Evolutionary conservation across 495 filamentous ascomycete genomes (phyloP).

Genomic region (Aspergillus wentii): DNA sequence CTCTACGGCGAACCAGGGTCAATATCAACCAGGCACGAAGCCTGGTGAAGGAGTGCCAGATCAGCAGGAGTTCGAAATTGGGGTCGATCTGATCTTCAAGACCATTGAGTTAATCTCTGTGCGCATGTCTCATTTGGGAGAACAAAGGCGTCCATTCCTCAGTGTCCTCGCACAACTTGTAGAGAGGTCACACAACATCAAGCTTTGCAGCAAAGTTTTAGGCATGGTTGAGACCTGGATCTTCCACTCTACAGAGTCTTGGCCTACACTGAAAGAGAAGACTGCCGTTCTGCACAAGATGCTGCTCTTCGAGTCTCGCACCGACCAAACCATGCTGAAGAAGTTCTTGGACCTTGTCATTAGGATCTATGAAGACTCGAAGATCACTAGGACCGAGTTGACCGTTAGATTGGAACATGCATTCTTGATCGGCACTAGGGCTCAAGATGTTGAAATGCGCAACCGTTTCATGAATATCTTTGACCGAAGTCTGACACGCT

Average conservation of each 20-base stretch:
- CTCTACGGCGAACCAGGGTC: conserved; percentile 46
- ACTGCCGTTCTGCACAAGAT: conserved; percentile 96
- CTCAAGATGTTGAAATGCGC: conserved; percentile 93
- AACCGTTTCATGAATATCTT: conserved; percentile 95
- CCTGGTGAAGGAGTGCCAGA: conserved; percentile 58
- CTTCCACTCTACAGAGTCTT: conserved; percentile 86
- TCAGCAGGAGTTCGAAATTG: conserved; percentile 74
- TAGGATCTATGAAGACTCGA: conserved; percentile 93
- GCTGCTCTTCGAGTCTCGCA: conserved; percentile 83
- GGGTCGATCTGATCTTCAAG: conserved; percentile 84
- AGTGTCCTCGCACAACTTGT: conserved; percentile 92
- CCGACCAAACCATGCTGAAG: conserved; percentile 75
- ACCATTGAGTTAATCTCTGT: conserved; percentile 86
- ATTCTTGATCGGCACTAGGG: conserved; percentile 91
- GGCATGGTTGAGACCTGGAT: conserved; percentile 95
- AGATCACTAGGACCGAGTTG: conserved; percentile 89
- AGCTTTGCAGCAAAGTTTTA: conserved; percentile 84
- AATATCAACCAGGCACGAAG: conserved; percentile 33
- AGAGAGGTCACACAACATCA: conserved; percentile 82
- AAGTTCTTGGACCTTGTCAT: conserved; percentile 95
- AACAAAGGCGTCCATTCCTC: conserved; percentile 86
- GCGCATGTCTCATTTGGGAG: conserved; percentile 89
- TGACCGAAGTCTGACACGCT: conserved; percentile 81
- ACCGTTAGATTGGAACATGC: conserved; percentile 96
- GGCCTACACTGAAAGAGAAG: conserved; percentile 96